These are phyloP conservation scores for Xerocomellus chrysenteron DNA, from an alignment of 768 basidiomycete genomes.

Conservation along the genomic window DNA sequence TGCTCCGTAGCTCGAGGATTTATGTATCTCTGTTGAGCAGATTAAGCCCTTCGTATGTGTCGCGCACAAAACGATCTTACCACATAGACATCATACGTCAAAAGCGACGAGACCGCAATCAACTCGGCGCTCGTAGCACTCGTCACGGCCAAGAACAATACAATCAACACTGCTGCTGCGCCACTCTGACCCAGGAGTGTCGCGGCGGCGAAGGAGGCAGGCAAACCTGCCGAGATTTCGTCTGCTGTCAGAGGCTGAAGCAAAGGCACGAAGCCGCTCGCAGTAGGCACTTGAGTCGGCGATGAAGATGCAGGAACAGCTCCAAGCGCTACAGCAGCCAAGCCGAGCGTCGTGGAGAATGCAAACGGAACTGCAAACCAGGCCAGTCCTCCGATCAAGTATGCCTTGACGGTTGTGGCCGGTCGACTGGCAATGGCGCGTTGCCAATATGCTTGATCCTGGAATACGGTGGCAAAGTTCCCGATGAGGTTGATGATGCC, in stretches of 20 bases:
- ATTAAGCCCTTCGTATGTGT: not conserved
- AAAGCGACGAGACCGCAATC: conserved; percentile 81
- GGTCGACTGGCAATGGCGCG: conserved; percentile 87
- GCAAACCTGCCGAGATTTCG: conserved; percentile 87
- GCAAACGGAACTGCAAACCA: conserved; percentile 92
- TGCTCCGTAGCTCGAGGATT: conserved; percentile 77
- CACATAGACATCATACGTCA: conserved; percentile 88
- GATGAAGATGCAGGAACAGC: conserved; percentile 37
- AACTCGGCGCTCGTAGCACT: conserved; percentile 86
- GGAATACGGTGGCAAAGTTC: conserved; percentile 69
- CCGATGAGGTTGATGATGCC: conserved; percentile 88
- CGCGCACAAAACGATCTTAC: conserved; percentile 28
- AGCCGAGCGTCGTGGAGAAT: conserved; percentile 84
- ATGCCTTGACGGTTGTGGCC: conserved; percentile 85
- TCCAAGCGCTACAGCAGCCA: conserved; percentile 80
- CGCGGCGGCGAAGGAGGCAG: conserved; percentile 79
- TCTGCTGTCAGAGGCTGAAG: conserved; percentile 44
- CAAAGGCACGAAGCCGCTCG: conserved; percentile 47
- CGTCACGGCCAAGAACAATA: conserved; percentile 87
- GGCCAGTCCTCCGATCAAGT: conserved; percentile 82
- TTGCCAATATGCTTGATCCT: conserved; percentile 86
- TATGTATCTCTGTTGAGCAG: conserved; percentile 58
- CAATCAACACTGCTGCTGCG: conserved; percentile 71
- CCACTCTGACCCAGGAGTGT: conserved; percentile 81
- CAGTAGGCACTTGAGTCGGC: conserved; percentile 40